Percentiles rank a stretch among this genome's conserved stretches.
Conservation (phyloP, 192 early-diverging fungal genomes). For the Coemansia guatemalensis region DNA sequence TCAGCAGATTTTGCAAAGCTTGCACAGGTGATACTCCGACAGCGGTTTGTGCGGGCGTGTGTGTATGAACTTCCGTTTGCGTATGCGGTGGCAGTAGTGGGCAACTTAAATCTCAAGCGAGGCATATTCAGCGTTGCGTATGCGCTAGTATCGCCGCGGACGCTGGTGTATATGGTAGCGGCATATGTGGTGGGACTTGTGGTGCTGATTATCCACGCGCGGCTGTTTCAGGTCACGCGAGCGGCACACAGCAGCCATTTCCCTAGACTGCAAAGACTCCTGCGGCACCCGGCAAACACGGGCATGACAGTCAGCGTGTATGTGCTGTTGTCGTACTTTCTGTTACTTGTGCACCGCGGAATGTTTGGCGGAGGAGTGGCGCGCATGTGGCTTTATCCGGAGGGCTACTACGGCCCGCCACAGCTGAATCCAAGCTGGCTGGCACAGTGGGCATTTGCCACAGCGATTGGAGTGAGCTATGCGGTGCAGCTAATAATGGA, state of each 20-base stretch:
- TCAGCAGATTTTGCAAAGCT: conserved; percentile 51
- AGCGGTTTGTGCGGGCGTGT: conserved; percentile 48
- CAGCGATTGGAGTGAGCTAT: conserved; percentile 25
- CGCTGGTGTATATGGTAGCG: conserved; percentile 30
- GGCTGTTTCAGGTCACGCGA: conserved; percentile 38
- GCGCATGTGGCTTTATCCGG: conserved; percentile 48
- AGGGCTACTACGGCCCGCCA: conserved; percentile 46
- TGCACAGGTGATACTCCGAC: conserved; percentile 23
- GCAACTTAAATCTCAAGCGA: conserved; percentile 24
- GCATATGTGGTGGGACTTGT: conserved; percentile 31
- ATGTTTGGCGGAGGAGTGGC: conserved; percentile 30
- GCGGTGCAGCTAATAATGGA: conserved; percentile 25
- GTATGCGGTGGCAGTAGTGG: conserved; percentile 34
- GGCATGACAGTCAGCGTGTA: conserved; percentile 16
- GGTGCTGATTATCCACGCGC: conserved; percentile 25
- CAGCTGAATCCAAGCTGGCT: conserved; percentile 52
- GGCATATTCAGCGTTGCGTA: conserved; percentile 26
- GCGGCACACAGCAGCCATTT: conserved; percentile 43
- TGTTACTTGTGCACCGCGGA: conserved; percentile 28
- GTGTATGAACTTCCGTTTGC: conserved; percentile 42
- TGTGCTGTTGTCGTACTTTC: conserved; percentile 19
- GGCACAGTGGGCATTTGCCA: conserved; percentile 31
- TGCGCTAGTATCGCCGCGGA: conserved; percentile 33
- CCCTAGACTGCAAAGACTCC: conserved; percentile 43
- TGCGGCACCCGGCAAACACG: conserved; percentile 30